Base-by-base conservation (phyloP, 805 yeast species). In the Metschnikowia amazonensis region DNA sequence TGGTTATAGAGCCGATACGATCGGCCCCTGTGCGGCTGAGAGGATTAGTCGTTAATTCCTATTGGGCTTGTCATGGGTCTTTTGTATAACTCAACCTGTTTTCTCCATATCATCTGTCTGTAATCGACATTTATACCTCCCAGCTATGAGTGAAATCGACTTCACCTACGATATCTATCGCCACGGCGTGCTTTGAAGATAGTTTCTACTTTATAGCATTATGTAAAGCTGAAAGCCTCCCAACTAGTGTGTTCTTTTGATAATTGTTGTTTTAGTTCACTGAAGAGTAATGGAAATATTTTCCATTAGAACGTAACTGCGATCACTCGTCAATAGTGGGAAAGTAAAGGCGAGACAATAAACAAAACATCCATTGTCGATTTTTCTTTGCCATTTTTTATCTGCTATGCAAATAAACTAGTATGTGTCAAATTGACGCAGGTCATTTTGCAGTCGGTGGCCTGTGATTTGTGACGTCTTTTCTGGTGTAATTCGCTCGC, bases 401-500 rank as follows among this genome's bases (percentile, higher is more conserved):
- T n/a, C 11, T 13, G 17, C 14, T 34, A 9, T n/a, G 8, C 8
- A 8, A 10, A 8, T 34, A 3, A n/a, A 21, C 13, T 7, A 13
- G 25, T 34, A 34, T 7, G 11, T 13, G 17, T 13, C 17, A 34
- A 13, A 21, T 21, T 34, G 16, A 21, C 13, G 36, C 36, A 34
- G 36, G 18, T 13, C 18, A 24, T 17, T 5, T 14, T 14, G 9
- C 16, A 35, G 38, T 24, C 20, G 28, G 38, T n/a, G 33, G 20
- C 41, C 41, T 20, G 18, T 25, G 40, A 11, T 36, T 37, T 37
- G 41, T 37, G 41, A 37, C 41, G 41, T 37, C 41, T 37, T 37
- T 37, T 37, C 41, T 28, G 41, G 17, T 18, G 18, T 18, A 35
- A 23, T 13, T 16, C 41, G 41, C 41, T 37, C 41, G 41, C 32